Evolutionary conservation across 805 yeast species (phyloP), one percentile per base, ranked within the genome.

Genomic region (Candida sakaeoensis): DNA sequence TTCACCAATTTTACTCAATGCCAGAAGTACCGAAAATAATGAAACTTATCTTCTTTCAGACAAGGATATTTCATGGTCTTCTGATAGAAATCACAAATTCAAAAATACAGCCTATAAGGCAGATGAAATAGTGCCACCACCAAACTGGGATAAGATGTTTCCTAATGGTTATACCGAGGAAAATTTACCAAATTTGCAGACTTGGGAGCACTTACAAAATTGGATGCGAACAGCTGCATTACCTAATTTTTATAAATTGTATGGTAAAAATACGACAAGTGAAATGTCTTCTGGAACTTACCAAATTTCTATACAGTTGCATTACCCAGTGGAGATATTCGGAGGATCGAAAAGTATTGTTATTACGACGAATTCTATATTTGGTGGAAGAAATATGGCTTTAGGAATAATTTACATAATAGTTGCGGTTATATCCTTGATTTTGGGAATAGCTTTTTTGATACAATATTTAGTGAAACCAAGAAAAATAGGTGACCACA

Each of bases 221-320:
- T 91, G 99, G 99, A 91, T 91, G 97, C 79, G 95, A 53, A 89
- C 97, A 1, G 96, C 98, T 0, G 96, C 95, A 0, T 69, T 91
- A 46, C 95, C 98, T 19, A 78, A 83, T 9, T 91, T 93, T 55
- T 80, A 84, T 70, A 91, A 93, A 57, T 63, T 89, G 26, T 90
- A 89, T 30, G 74, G 83, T 33, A 79, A 84, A 50, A 90, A 87
- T 61, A 82, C 79, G 43, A 68, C 77, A 2, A 66, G 66, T 1
- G 53, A 74, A 2, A 60, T 91, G 44, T 46, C 57, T 1, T 65
- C 75, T 8, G 98, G 98, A 3, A 75, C 77, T 8, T 93, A 91
- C 59, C 69, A 73, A 43, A 63, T 89, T 32, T 72, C 72, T 36
- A 74, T 91, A 44, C 87, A 70, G 8, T 61, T 84, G 61, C 83